These are phyloP conservation scores for Echinosophora koreensis DNA, from an alignment of 306 rosid genomes.

Conservation along the genomic window DNA sequence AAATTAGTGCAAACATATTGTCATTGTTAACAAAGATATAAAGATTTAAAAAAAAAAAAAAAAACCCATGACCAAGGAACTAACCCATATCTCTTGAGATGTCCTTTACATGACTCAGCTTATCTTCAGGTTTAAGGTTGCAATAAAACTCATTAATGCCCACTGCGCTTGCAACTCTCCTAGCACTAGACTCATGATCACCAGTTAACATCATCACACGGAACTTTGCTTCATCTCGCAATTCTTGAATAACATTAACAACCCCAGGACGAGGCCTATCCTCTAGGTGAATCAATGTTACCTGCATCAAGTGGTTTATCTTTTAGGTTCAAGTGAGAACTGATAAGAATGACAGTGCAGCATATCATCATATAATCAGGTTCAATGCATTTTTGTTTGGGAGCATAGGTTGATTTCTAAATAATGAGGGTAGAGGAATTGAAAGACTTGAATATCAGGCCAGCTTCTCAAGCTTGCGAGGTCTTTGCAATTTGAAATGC, in stretches of 20 bases:
- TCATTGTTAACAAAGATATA: neutral
- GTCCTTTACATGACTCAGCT: conserved; percentile 88
- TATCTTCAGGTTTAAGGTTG: conserved; percentile 97
- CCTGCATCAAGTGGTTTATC: conserved; percentile 59
- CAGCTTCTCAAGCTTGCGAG: conserved; percentile 28
- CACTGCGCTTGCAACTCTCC: conserved; percentile 89
- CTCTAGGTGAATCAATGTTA: conserved; percentile 93
- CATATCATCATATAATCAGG: conserved; percentile 28
- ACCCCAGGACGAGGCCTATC: conserved; percentile 95
- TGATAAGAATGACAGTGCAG: conserved; percentile 22
- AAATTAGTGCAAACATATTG: conserved; percentile 15
- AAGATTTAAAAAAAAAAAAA: conserved; percentile 32
- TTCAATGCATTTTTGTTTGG: neutral
- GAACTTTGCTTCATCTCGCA: conserved; percentile 73
- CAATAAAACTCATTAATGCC: conserved; percentile 85
- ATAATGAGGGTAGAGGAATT: conserved; percentile 6
- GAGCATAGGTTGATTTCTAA: conserved; percentile 27
- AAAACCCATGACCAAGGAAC: conserved; percentile 30
- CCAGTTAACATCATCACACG: conserved; percentile 97
- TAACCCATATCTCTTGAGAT: conserved; percentile 87
- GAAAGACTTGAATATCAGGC: conserved; percentile 26
- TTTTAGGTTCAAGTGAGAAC: conserved; percentile 37
- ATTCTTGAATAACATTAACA: conserved; percentile 72
- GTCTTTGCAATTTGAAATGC: conserved; percentile 27
- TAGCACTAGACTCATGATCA: conserved; percentile 88